These are phyloP conservation scores for Spathaspora passalidarum DNA, from an alignment of 805 yeast species.

Conservation along the genomic window DNA sequence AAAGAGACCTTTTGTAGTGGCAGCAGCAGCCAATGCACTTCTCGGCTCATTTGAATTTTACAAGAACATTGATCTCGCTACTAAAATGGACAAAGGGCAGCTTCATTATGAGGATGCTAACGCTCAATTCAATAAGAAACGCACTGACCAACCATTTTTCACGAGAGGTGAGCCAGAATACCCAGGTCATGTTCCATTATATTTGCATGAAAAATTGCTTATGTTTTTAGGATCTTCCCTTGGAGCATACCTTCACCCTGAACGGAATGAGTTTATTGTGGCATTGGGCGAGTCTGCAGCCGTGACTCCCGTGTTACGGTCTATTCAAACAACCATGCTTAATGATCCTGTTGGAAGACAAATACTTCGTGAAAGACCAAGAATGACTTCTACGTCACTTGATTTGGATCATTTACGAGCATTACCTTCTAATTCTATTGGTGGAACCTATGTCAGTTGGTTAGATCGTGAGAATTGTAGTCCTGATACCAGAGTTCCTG, in stretches of 20 bases:
- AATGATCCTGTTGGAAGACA: constrained; percentile 71
- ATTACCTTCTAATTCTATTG: constrained; percentile 70
- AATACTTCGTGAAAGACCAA: constrained; percentile 74
- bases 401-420: constrained; percentile 56
- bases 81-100: constrained; percentile 54
- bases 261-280: constrained; percentile 69
- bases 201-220: constrained; percentile 55
- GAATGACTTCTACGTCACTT: constrained; percentile 72
- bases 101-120: constrained; percentile 36
- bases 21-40: constrained; percentile 12
- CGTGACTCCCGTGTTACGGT: constrained; percentile 58
- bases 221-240: constrained; percentile 72
- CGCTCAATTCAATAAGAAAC: constrained; percentile 25
- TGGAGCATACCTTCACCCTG: constrained; percentile 77
- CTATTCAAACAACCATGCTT: constrained; percentile 71
- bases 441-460: constrained; percentile 79
- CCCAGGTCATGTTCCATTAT: constrained; percentile 79
- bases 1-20: constrained; percentile 4
- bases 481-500: constrained; percentile 91
- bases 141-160: constrained; percentile 26
- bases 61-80: constrained; percentile 54
- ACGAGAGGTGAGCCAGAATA: constrained; percentile 47
- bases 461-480: constrained; percentile 82
- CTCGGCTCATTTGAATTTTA: constrained; percentile 31
- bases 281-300: constrained; percentile 92